Conservation (phyloP, 129 eudicot species). For the Chrysanthemum makinoi region DNA sequence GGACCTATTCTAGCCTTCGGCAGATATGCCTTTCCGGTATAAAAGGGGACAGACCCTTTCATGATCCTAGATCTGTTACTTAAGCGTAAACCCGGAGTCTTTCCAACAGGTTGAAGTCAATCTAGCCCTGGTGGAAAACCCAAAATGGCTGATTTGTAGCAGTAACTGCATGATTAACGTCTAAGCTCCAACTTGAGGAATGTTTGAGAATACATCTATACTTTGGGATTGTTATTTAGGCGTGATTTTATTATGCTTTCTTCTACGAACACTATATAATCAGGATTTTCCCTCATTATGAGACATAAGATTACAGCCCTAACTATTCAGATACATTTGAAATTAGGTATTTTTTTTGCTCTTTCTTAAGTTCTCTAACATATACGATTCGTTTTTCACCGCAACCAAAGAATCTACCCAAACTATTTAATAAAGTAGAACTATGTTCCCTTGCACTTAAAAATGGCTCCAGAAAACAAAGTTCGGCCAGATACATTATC, state of each 20-base stretch:
- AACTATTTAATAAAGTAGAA: neutral
- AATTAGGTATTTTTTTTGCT: slow-evolving; percentile 1
- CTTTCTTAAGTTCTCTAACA: neutral
- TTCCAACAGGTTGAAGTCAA: neutral
- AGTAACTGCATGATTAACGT: neutral
- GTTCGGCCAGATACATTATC: neutral
- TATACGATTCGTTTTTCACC: neutral
- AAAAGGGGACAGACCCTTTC: too few species aligned
- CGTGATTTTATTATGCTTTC: neutral
- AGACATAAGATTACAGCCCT: slow-evolving; percentile 10
- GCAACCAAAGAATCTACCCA: neutral
- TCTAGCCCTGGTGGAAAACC: neutral
- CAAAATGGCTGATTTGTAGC: neutral
- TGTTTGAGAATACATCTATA: neutral
- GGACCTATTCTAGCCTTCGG: too few species aligned
- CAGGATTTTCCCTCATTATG: neutral
- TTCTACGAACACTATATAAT: neutral
- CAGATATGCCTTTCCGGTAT: too few species aligned
- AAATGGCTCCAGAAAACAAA: slow-evolving; percentile 6
- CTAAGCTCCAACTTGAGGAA: slow-evolving; percentile 13
- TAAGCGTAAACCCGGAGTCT: too few species aligned
- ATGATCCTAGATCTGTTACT: too few species aligned
- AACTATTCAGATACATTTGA: slow-evolving; percentile 6
- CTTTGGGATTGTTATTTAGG: too few species aligned
- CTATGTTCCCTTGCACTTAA: neutral